These are phyloP conservation scores for Penicillium turbatum DNA, from an alignment of 495 filamentous ascomycete species.

Conservation along the genomic window DNA sequence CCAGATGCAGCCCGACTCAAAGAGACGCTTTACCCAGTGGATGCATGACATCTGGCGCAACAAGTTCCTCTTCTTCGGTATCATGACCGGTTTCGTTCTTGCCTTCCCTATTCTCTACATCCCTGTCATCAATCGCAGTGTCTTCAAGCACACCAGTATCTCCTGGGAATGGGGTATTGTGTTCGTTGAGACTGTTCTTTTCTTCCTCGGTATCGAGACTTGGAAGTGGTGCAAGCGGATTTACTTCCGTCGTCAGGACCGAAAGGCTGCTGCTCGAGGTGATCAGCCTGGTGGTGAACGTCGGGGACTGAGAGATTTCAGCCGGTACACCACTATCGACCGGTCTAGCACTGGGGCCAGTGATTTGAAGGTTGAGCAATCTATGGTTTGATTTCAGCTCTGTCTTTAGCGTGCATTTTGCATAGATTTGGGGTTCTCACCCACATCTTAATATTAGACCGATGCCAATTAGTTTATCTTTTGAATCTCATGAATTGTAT, in stretches of 20 bases:
- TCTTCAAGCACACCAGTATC: conserved; percentile 69
- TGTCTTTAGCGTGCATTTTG: background rate
- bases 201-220: conserved; percentile 58
- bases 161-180: conserved; percentile 70
- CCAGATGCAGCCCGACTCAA: conserved; percentile 56
- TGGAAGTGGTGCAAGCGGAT: conserved; percentile 66
- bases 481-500: no score
- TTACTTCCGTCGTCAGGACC: conserved; percentile 40
- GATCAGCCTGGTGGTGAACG: conserved; percentile 5
- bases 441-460: background rate
- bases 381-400: conserved; percentile 25
- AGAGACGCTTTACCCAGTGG: conserved; percentile 52
- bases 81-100: conserved; percentile 64
- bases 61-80: conserved; percentile 65
- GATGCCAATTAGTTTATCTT: no score
- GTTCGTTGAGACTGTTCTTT: conserved; percentile 54
- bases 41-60: conserved; percentile 65
- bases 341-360: conserved; percentile 36
- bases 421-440: background rate
- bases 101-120: conserved; percentile 71
- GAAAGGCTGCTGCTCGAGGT: conserved; percentile 7
- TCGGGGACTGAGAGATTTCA: conserved; percentile 28
- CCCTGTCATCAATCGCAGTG: conserved; percentile 60
- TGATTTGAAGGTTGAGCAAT: conserved; percentile 31
- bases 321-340: conserved; percentile 37